Evolutionary conservation across 805 yeast species (phyloP).

Genomic region (Saturnispora bothae): DNA sequence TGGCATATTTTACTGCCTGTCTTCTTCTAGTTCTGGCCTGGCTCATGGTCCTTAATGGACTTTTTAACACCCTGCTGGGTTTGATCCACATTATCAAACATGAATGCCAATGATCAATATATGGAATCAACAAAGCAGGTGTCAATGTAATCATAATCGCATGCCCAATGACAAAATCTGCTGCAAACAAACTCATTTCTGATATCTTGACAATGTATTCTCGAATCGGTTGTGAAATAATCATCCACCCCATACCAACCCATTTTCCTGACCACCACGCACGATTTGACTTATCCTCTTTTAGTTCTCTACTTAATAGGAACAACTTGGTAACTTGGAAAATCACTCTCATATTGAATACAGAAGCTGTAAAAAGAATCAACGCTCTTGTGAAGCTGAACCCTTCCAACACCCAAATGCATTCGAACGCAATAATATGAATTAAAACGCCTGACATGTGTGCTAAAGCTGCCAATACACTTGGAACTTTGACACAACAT

Average conservation of each 20-base stretch:
- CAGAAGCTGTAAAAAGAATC: conserved; percentile 29
- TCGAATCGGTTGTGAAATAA: conserved; percentile 34
- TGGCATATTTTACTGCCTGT: conserved; percentile 34
- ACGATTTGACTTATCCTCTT: conserved; percentile 30
- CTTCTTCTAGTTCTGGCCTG: conserved; percentile 31
- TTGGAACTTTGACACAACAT: conserved; percentile 27
- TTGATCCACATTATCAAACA: conserved; percentile 40
- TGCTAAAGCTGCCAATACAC: conserved; percentile 31
- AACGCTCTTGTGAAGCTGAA: conserved; percentile 32
- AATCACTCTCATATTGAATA: conserved; percentile 30
- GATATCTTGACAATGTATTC: conserved; percentile 36
- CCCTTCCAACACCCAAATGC: conserved; percentile 32
- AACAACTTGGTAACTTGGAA: conserved; percentile 25
- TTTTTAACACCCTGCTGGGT: conserved; percentile 28
- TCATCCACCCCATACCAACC: conserved; percentile 28
- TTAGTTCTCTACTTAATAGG: conserved; percentile 33
- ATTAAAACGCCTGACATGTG: conserved; percentile 29
- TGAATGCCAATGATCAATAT: conserved; percentile 38
- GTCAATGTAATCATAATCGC: conserved; percentile 29
- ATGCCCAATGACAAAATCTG: conserved; percentile 40
- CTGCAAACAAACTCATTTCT: conserved; percentile 36
- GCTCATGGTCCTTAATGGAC: conserved; percentile 31
- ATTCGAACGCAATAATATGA: conserved; percentile 28
- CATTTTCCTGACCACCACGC: conserved; percentile 51
- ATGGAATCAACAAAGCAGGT: conserved; percentile 36